phyloP scores from a whole-genome alignment of 2,329 filamentous ascomycete species.

The Knoxdaviesia capensis region DNA sequence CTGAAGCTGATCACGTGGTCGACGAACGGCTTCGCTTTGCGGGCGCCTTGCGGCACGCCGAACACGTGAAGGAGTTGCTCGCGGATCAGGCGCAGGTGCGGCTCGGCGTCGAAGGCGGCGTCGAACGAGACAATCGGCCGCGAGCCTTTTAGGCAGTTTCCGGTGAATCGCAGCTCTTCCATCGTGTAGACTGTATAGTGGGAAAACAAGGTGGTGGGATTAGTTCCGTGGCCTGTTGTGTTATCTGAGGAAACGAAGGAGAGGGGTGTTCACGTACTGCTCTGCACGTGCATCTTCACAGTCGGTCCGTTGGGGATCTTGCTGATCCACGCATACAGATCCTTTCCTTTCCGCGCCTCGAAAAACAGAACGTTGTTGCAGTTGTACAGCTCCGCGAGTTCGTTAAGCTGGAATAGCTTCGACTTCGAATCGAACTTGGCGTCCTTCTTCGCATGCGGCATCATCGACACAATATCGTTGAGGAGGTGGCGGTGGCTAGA shows the following conservation, averaged over 20 bases:
- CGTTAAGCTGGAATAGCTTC: constrained; percentile 65
- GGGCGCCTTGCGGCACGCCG: constrained; percentile 70
- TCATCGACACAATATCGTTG: constrained; percentile 69
- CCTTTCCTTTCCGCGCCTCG: constrained; percentile 83
- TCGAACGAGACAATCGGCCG: constrained; percentile 86
- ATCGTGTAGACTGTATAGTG: constrained; percentile 58
- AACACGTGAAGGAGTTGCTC: constrained; percentile 83
- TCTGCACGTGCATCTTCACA: constrained; percentile 56
- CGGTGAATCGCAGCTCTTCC: constrained; percentile 91
- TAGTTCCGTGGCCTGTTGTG: neutral
- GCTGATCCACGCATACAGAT: constrained; percentile 84
- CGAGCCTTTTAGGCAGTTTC: constrained; percentile 89
- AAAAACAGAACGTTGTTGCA: constrained; percentile 93
- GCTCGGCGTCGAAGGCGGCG: constrained; percentile 59
- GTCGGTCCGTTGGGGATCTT: constrained; percentile 59
- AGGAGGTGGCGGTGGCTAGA: constrained; percentile 77
- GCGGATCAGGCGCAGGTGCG: constrained; percentile 66
- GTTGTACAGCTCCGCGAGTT: constrained; percentile 59
- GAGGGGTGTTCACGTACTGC: constrained; percentile 24
- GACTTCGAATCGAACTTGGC: constrained; percentile 95
- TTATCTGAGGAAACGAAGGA: neutral
- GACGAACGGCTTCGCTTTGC: constrained; percentile 87
- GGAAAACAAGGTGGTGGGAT: neutral
- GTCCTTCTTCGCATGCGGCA: constrained; percentile 86
- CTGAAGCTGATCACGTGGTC: constrained; percentile 92